Conservation (phyloP, 345 rosid genomes). For the Acer saccharum region DNA sequence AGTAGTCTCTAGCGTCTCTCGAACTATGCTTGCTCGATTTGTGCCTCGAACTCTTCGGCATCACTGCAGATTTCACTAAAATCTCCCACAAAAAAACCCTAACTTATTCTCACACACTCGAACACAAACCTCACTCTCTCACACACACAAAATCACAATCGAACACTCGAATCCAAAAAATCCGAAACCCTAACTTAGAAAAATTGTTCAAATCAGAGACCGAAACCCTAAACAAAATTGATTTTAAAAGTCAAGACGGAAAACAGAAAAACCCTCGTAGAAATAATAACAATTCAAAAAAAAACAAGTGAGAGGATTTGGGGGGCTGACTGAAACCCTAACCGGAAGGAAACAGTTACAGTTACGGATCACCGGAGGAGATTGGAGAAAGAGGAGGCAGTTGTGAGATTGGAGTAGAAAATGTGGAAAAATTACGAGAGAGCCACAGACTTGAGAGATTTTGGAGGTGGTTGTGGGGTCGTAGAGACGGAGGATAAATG, state of each 20-base stretch:
- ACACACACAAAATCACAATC: background rate
- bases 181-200: slow-evolving; percentile 27
- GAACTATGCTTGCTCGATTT: slow-evolving; percentile 89
- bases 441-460: background rate
- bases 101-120: background rate
- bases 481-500: slow-evolving; percentile 22
- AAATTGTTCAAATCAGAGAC: slow-evolving; percentile 6
- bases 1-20: slow-evolving; percentile 74
- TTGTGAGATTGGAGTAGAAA: slow-evolving; percentile 16
- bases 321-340: slow-evolving; percentile 13
- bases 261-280: background rate
- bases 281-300: background rate
- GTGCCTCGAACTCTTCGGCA: slow-evolving; percentile 94
- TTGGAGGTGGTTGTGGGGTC: background rate
- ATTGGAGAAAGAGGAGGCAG: background rate
- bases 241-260: background rate
- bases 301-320: background rate
- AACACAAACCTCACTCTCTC: slow-evolving; percentile 7
- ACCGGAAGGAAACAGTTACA: background rate
- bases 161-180: background rate
- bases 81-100: slow-evolving; percentile 11
- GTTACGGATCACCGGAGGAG: slow-evolving; percentile 29
- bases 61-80: slow-evolving; percentile 24
- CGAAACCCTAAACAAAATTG: background rate
- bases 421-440: slow-evolving; percentile 23